phyloP scores from a whole-genome alignment of 768 basidiomycete genomes.

The Dacryopinax primogenitus region DNA sequence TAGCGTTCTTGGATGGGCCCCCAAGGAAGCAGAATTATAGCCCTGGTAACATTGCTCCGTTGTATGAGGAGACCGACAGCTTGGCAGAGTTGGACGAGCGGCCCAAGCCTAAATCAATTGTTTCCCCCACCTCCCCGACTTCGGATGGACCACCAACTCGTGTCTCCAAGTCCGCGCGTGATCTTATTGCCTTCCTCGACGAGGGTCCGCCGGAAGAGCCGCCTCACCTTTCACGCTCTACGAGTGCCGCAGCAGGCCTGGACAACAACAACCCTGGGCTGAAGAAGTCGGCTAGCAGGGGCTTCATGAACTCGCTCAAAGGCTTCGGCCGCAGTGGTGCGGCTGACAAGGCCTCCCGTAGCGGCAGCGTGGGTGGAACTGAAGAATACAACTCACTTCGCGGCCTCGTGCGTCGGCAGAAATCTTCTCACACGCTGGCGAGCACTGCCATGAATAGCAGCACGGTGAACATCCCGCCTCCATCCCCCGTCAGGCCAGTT shows the following conservation, averaged over 20 bases:
- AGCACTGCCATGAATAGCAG: background rate
- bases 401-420: constrained; percentile 4
- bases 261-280: background rate
- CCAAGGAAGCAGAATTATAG: background rate
- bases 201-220: background rate
- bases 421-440: background rate
- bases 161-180: constrained; percentile 2
- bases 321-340: background rate
- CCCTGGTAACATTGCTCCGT: background rate
- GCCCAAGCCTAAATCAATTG: constrained; percentile 6
- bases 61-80: background rate
- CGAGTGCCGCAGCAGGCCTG: background rate
- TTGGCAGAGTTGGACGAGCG: constrained; percentile 1
- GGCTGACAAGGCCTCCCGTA: background rate
- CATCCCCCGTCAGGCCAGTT: background rate
- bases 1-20: background rate
- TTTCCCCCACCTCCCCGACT: too few relatives aligned
- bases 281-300: constrained; percentile 1
- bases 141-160: background rate
- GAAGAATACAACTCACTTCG: background rate
- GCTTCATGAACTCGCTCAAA: constrained; percentile 5
- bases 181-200: constrained; percentile 6
- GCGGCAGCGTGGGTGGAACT: background rate
- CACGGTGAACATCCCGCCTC: constrained; percentile 3
- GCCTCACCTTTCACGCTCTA: background rate